These are phyloP conservation scores for Chytriomyces sp. DNA, from an alignment of 192 early-diverging fungal genomes.

Conservation along the genomic window DNA sequence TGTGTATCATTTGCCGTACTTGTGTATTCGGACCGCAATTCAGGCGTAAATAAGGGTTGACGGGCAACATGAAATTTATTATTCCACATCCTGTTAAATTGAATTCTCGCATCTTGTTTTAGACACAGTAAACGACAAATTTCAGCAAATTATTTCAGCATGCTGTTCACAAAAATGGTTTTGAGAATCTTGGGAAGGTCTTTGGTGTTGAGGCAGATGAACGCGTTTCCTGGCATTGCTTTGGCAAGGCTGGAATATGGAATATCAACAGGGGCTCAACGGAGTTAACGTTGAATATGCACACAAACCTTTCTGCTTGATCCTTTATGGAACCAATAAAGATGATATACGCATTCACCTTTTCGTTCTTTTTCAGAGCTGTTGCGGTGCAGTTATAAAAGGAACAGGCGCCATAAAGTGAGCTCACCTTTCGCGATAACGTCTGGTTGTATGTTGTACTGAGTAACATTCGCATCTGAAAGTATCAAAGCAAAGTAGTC, in stretches of 20 bases:
- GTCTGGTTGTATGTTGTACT: constrained; percentile 76
- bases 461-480: constrained; percentile 78
- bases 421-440: constrained; percentile 49
- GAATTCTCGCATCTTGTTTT: too few relatives aligned
- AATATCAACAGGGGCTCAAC: background rate
- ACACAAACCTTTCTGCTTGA: constrained; percentile 52
- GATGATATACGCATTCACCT: constrained; percentile 72
- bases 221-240: constrained; percentile 40
- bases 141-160: constrained; percentile 19
- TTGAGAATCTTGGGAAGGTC: constrained; percentile 51
- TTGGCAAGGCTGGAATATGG: constrained; percentile 9
- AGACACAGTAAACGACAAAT: too few relatives aligned
- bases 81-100: too few relatives aligned
- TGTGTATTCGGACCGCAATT: too few relatives aligned
- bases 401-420: background rate
- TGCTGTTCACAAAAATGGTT: constrained; percentile 39
- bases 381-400: background rate
- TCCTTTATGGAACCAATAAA: constrained; percentile 81
- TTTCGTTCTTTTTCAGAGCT: constrained; percentile 71
- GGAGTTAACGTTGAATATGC: background rate
- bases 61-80: too few relatives aligned
- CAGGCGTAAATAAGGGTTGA: too few relatives aligned
- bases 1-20: too few relatives aligned
- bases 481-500: constrained; percentile 79
- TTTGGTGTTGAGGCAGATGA: constrained; percentile 41